Percentiles rank a stretch among this genome's conserved stretches.
These are phyloP conservation scores for Stagonosporopsis rhizophila DNA, from an alignment of 2,329 filamentous ascomycete genomes.

Conservation along the genomic window DNA sequence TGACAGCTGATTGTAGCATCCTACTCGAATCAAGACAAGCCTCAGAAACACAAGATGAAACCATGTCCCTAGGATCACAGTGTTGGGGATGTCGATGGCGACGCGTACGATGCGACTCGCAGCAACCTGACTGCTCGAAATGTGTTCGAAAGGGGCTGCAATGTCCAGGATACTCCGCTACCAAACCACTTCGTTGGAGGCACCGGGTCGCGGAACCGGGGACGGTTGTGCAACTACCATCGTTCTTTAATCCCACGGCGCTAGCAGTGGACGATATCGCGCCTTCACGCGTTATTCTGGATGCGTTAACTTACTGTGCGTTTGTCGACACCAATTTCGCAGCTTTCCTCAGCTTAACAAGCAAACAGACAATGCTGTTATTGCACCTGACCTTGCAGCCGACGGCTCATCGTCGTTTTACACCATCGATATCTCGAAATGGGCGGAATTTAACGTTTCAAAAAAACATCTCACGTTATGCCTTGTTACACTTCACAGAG, in stretches of 20 bases:
- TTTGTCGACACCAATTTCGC: neutral
- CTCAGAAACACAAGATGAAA: neutral
- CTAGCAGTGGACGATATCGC: neutral
- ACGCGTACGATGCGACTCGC: conserved; percentile 5
- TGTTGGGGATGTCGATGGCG: conserved; percentile 8
- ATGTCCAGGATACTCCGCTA: conserved; percentile 5
- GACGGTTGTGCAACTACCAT: neutral
- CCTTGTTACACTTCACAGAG: conserved; percentile 2
- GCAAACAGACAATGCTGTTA: neutral
- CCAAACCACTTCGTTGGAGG: conserved; percentile 3
- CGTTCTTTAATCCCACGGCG: too few relatives aligned
- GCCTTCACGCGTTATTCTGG: neutral
- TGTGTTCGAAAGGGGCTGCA: neutral
- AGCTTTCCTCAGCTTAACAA: neutral
- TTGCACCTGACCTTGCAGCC: conserved; percentile 6
- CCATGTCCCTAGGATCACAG: neutral
- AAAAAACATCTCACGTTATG: conserved; percentile 5
- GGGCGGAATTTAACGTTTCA: neutral
- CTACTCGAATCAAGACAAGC: neutral
- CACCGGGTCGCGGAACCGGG: neutral
- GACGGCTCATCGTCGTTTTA: neutral
- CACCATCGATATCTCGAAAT: neutral
- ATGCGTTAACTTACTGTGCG: conserved; percentile 9
- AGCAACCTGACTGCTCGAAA: conserved; percentile 3
- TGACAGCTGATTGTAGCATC: neutral